Percentiles rank a stretch among this genome's conserved stretches.
phyloP scores from a whole-genome alignment of 1,284 basidiomycete genomes.

The Stereum hirsutum region DNA sequence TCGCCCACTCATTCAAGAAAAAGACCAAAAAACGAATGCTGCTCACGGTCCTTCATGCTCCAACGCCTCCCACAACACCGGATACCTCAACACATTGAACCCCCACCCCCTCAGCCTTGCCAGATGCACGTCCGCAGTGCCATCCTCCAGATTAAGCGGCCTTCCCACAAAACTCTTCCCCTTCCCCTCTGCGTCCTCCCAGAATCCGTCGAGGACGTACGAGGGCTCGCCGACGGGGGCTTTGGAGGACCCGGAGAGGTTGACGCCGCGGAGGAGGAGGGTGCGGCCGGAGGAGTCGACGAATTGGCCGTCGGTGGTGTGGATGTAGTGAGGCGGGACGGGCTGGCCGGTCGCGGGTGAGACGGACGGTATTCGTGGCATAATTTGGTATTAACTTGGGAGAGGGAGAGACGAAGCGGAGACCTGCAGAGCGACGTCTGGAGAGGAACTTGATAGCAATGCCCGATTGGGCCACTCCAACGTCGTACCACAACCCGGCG shows the following conservation, averaged over 20 bases:
- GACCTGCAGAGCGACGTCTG: not conserved
- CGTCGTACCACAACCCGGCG: no score
- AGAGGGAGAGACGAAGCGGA: constrained; percentile 1
- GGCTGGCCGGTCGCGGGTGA: constrained; percentile 66
- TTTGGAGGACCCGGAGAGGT: constrained; percentile 86
- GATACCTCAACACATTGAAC: constrained; percentile 89
- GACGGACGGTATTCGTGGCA: constrained; percentile 48
- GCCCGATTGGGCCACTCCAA: no score
- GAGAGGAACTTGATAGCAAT: not conserved
- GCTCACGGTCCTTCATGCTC: constrained; percentile 93
- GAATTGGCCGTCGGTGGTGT: constrained; percentile 69
- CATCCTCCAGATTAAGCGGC: constrained; percentile 78
- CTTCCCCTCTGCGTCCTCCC: constrained; percentile 78
- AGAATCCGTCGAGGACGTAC: constrained; percentile 70
- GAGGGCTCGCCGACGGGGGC: constrained; percentile 69
- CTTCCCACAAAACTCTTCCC: constrained; percentile 66
- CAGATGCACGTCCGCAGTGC: constrained; percentile 84
- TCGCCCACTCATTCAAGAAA: not conserved
- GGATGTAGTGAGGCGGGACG: constrained; percentile 45
- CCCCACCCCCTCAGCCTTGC: constrained; percentile 86
- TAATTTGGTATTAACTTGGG: constrained; percentile 15
- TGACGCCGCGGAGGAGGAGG: constrained; percentile 85
- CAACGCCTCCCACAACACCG: constrained; percentile 91
- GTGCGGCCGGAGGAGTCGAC: constrained; percentile 80
- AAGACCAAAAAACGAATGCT: not conserved